Conservation (phyloP, 352 stramenopile species). For the Phytophthora pinifolia region DNA sequence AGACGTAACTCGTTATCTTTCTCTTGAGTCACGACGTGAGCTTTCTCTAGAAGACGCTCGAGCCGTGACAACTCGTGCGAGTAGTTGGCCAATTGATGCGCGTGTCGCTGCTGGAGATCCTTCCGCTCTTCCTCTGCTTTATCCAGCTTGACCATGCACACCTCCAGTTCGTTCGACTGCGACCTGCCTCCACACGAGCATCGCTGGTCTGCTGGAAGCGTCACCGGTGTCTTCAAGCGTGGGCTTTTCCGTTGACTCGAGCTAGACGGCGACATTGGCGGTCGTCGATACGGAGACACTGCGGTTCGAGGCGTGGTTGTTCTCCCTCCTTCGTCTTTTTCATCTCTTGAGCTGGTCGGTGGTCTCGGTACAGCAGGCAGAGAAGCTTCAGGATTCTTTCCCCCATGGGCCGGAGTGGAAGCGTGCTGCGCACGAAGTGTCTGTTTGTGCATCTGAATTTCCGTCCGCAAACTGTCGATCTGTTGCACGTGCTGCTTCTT, state of each 20-base stretch:
- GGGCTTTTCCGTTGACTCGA: slow-evolving; percentile 10
- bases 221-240: slow-evolving; percentile 2
- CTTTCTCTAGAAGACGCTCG: slow-evolving; percentile 63
- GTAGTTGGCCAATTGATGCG: slow-evolving; percentile 67
- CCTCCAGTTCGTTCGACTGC: slow-evolving; percentile 22
- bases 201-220: slow-evolving; percentile 1
- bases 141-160: slow-evolving; percentile 34
- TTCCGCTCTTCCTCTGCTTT: slow-evolving; percentile 57
- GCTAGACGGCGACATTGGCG: slow-evolving; percentile 9
- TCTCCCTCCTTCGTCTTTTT: slow-evolving; percentile 7
- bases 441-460: slow-evolving; percentile 54
- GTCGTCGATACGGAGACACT: slow-evolving; percentile 3
- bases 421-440: slow-evolving; percentile 36
- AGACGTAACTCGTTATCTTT: slow-evolving; percentile 63
- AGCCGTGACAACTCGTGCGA: slow-evolving; percentile 67
- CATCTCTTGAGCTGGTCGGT: slow-evolving; percentile 10
- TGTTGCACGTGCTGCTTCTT: slow-evolving; percentile 45
- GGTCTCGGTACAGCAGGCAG: slow-evolving; percentile 19
- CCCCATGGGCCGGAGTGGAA: background rate
- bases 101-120: slow-evolving; percentile 42
- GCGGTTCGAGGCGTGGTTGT: background rate
- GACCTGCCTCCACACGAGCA: slow-evolving; percentile 9
- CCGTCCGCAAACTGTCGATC: slow-evolving; percentile 44
- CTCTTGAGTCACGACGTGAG: slow-evolving; percentile 43
- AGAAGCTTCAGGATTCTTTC: slow-evolving; percentile 2